These are phyloP conservation scores for Fusarium illudens DNA, from an alignment of 2,329 filamentous ascomycete species.

Conservation along the genomic window DNA sequence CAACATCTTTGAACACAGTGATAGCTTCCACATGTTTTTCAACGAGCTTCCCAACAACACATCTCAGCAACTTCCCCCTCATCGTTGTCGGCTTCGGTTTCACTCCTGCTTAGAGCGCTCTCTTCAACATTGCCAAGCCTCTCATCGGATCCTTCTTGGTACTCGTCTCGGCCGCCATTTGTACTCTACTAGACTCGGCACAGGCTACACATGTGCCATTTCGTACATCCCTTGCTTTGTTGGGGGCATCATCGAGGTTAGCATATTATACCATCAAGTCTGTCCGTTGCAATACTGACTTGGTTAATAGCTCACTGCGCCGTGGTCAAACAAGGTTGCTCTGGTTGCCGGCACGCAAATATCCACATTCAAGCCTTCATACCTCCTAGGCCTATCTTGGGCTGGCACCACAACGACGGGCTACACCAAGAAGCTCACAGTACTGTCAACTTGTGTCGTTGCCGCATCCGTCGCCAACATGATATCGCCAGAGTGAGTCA, in stretches of 20 bases:
- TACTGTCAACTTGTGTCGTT: not conserved
- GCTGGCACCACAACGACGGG: not conserved
- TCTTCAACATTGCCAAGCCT: not conserved
- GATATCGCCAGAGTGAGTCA: not conserved
- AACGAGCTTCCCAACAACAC: not conserved
- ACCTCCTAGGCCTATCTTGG: not conserved
- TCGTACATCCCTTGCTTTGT: not conserved
- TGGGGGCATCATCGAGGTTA: not conserved
- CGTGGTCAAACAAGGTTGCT: conserved; percentile 1
- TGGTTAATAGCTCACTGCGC: not conserved
- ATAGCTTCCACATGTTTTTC: not conserved
- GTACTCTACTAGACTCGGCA: not conserved
- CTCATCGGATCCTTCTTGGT: not conserved
- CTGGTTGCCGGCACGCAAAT: not conserved
- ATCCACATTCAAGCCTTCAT: not conserved
- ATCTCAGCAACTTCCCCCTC: not conserved
- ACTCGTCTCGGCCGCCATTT: not conserved
- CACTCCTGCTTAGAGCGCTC: not conserved
- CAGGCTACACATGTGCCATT: not conserved
- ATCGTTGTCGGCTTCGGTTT: not conserved
- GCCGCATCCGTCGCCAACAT: not conserved
- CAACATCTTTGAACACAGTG: too few relatives aligned
- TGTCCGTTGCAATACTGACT: not conserved
- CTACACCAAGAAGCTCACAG: conserved; percentile 2
- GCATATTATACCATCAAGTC: not conserved